Evolutionary conservation across 1,284 basidiomycete genomes (phyloP), one percentile per base, ranked within the genome.

Genomic region (Irpex lacteus): DNA sequence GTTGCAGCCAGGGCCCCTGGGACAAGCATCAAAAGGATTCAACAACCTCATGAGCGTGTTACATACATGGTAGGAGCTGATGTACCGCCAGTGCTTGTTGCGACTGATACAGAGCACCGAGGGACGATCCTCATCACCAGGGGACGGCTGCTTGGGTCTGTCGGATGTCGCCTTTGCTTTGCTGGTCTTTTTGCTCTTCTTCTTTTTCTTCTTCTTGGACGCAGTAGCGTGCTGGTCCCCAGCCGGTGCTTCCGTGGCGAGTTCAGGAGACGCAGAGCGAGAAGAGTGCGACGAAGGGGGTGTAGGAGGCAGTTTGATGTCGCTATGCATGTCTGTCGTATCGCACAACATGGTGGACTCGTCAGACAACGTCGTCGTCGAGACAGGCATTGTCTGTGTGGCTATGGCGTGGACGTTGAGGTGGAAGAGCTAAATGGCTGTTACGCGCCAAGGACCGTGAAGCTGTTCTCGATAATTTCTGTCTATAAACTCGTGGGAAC

Each of bases 81-180:
- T 93, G 70, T 94, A 93, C 36, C 87, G 84, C 91, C 91, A 93
- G 71, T 94, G 91, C 73, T 94, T 94, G 77, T 93, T 92, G 68
- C 91, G 85, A 78, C 89, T 91, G 69, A 93, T 93, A 72, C 88
- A 91, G 3, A 93, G 81, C 44, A 90, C 85, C 1, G 86, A 81
- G 15, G 85, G 85, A 62, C 77, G 78, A 38, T 76, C 75, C 59
- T 74, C 67, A 6, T 78, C 81, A 19, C 76, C 72, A 37, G 76
- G 69, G 44, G 70, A 67, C 21, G 64, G 62, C 19, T 64, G 71
- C 61, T 62, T 70, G 32, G 70, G 65, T 9, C 61, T 66, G 13
- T 73, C 73, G 8, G 76, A 67, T 19, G 63, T 19, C 34, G 81
- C 81, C 68, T 82, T 83, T 3, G 77, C 73, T 69, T 85, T 84